Evolutionary conservation across 2,329 filamentous ascomycete genomes (phyloP).

Genomic region (Aspergillus clavatus): DNA sequence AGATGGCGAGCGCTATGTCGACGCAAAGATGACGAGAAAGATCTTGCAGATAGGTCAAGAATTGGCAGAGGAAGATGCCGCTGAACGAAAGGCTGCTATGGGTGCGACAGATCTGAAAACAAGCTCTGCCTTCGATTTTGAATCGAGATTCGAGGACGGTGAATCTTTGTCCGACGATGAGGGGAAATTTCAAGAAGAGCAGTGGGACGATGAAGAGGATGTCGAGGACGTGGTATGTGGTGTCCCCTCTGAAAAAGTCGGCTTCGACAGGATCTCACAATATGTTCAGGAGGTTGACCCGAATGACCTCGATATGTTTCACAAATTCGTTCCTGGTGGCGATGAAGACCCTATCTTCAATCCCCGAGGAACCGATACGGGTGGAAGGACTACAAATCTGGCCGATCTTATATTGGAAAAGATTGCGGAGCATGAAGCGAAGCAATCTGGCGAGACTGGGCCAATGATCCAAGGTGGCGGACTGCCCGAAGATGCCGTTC

Average conservation of each 20-base stretch:
- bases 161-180: slow-evolving; percentile 45
- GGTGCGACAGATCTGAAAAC: slow-evolving; percentile 40
- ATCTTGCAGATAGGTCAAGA: slow-evolving; percentile 89
- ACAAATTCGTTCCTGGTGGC: slow-evolving; percentile 75
- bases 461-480: slow-evolving; percentile 50
- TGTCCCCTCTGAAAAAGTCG: background rate
- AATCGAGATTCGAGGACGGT: slow-evolving; percentile 63
- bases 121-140: slow-evolving; percentile 72
- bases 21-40: slow-evolving; percentile 79
- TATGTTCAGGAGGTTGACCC: slow-evolving; percentile 69
- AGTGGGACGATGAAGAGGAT: slow-evolving; percentile 76
- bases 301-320: slow-evolving; percentile 82
- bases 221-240: slow-evolving; percentile 43
- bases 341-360: slow-evolving; percentile 70
- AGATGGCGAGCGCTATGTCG: slow-evolving; percentile 68
- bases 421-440: slow-evolving; percentile 85
- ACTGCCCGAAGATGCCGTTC: slow-evolving; percentile 70
- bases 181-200: slow-evolving; percentile 55
- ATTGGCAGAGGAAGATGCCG: slow-evolving; percentile 73
- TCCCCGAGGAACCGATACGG: slow-evolving; percentile 45
- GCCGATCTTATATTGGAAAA: slow-evolving; percentile 91
- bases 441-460: slow-evolving; percentile 45
- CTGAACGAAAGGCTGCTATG: slow-evolving; percentile 39
- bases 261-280: background rate
- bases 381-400: slow-evolving; percentile 66